Evolutionary conservation across 2,329 filamentous ascomycete species (phyloP), one percentile per base, ranked within the genome.

Genomic region (Aspergillus thermomutatus): DNA sequence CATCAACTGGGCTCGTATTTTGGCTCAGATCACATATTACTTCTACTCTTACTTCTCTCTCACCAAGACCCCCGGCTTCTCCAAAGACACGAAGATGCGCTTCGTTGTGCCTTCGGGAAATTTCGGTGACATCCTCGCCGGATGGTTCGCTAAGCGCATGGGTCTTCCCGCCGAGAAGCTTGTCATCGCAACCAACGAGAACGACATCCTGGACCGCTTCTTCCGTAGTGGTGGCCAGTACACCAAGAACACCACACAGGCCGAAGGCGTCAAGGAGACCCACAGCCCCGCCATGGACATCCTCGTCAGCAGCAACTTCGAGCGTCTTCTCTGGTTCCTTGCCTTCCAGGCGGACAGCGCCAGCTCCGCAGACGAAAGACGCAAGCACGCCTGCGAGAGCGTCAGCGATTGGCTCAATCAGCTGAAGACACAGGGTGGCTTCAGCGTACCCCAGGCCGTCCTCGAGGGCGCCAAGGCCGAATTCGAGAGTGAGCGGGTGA

Each of bases 281-380:
- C 83, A 95, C 52, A 92, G 89, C 65, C 94, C 94, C 0, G 94
- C 94, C 48, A 97, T 99, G 94, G 94, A 99, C 74, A 97, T 97
- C 63, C 82, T 97, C 3, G 92, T 97, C 11, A 93, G 89, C 25
- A 94, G 89, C 73, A 99, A 99, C 80, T 97, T 99, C 72, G 94
- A 99, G 81, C 86, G 94, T 31, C 82, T 99, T 4, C 82, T 99
- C 10, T 97, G 93, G 93, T 97, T 91, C 80, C 80, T 97, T 27
- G 59, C 59, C 1, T 90, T 91, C 76, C 83, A 89, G 64, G 88
- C 87, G 59, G 86, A 77, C 58, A 64, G 68, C 46, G 60, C 68
- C 37, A 74, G 74, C 53, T 73, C 75, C 27, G 70, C 76, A 5
- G 75, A 77, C 7, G 72, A 79, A 58, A 72, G 77, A 52, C 74